Evolutionary conservation across 148 eudicot genomes (phyloP).

Genomic region (Amaranthus hypochondriacus): DNA sequence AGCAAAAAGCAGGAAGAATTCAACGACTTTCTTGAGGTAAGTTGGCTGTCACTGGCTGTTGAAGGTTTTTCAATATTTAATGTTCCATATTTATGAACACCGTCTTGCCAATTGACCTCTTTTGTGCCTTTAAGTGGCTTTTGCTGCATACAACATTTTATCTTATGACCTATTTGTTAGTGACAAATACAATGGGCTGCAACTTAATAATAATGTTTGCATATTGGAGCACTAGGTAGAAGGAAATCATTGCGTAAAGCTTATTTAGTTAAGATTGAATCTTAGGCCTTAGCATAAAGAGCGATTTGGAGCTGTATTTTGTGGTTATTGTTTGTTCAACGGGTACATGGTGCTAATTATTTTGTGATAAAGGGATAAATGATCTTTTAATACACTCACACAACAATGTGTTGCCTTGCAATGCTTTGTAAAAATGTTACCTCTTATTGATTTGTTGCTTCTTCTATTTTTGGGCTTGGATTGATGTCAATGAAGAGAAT

Average conservation of each 20-base stretch:
- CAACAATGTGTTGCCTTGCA: neutral
- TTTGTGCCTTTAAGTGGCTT: no score
- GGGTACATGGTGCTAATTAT: neutral
- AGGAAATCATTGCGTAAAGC: neutral
- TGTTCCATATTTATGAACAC: neutral
- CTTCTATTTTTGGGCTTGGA: neutral
- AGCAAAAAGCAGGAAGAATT: conserved; percentile 81
- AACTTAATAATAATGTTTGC: neutral
- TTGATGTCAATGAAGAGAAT: no score
- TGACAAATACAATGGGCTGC: no score
- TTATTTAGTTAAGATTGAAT: neutral
- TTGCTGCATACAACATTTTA: no score
- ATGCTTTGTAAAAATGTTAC: neutral
- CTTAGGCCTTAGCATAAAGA: neutral
- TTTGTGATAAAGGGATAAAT: neutral
- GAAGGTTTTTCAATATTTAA: neutral
- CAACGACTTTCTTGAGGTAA: conserved; percentile 87
- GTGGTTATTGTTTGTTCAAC: neutral
- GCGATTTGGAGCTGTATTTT: neutral
- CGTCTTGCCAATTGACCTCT: neutral
- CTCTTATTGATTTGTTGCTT: neutral
- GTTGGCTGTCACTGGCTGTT: neutral
- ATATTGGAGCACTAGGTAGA: neutral
- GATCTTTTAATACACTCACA: neutral
- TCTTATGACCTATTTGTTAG: no score